Percentiles rank a stretch among this genome's conserved stretches.
Conservation (phyloP, 139 green algal species). For the Coccomyxa sp. region DNA sequence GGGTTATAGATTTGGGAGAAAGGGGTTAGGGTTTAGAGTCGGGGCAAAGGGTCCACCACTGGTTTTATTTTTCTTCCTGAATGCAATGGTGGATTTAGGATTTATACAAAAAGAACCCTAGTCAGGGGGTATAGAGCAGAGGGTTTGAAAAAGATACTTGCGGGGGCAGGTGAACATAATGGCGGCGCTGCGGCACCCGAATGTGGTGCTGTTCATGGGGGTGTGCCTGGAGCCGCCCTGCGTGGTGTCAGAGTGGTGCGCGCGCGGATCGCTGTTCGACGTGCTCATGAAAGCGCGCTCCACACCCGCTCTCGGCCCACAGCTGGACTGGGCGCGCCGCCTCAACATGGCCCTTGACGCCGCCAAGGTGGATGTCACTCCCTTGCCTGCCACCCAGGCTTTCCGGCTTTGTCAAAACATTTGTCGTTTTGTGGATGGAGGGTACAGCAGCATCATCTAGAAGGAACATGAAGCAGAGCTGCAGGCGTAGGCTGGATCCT, state of each 20-base stretch:
- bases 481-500: no score
- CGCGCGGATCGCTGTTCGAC: constrained; percentile 38
- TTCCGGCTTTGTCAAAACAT: background rate
- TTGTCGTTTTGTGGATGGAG: background rate
- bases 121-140: no score
- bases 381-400: background rate
- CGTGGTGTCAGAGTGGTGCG: constrained; percentile 28
- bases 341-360: constrained; percentile 49
- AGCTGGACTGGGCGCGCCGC: constrained; percentile 38
- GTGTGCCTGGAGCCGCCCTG: constrained; percentile 40
- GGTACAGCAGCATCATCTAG: no score
- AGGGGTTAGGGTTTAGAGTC: no score
- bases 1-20: no score
- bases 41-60: no score
- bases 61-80: no score
- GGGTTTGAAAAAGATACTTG: no score
- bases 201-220: constrained; percentile 54
- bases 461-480: no score
- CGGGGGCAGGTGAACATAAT: constrained; percentile 43
- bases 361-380: constrained; percentile 21
- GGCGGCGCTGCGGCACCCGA: constrained; percentile 46
- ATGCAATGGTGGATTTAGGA: no score
- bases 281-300: constrained; percentile 29
- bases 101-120: no score
- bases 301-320: background rate